phyloP scores from a whole-genome alignment of 176 grass and related monocot genomes.

The Phoenix dactylifera region DNA sequence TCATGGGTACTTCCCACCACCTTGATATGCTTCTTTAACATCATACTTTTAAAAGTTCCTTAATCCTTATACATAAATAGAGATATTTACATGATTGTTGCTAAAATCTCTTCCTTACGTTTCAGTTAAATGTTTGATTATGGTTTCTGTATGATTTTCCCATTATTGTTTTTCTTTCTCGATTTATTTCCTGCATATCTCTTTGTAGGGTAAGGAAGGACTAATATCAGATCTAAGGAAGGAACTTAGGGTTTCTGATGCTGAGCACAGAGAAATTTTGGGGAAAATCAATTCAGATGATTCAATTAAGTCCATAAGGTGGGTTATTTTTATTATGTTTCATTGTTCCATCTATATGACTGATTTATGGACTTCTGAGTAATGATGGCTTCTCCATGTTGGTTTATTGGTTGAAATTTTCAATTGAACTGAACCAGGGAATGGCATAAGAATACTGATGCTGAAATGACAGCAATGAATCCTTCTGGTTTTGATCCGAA shows the following conservation, averaged over 20 bases:
- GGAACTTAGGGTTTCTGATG: slow-evolving; percentile 52
- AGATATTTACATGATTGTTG: too few relatives aligned
- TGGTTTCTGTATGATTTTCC: too few relatives aligned
- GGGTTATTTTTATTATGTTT: neutral
- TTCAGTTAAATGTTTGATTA: too few relatives aligned
- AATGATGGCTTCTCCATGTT: neutral
- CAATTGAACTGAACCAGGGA: neutral
- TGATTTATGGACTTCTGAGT: too few relatives aligned
- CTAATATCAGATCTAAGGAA: slow-evolving; percentile 52
- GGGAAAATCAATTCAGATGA: slow-evolving; percentile 40
- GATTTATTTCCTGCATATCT: slow-evolving; percentile 14
- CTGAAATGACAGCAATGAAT: neutral
- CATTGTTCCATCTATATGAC: too few relatives aligned
- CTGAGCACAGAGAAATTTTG: slow-evolving; percentile 59
- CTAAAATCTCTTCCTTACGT: too few relatives aligned
- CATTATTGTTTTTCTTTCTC: slow-evolving; percentile 6
- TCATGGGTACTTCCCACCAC: slow-evolving; percentile 38
- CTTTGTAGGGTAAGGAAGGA: slow-evolving; percentile 36
- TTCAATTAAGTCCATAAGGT: slow-evolving; percentile 54
- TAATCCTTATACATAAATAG: too few relatives aligned
- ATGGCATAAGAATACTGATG: too few relatives aligned
- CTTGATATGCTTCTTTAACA: neutral
- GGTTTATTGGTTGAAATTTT: neutral
- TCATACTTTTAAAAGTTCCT: too few relatives aligned
- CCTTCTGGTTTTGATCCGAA: slow-evolving; percentile 13